phyloP scores from a whole-genome alignment of 352 stramenopile species.

The Globisporangium okanoganense region DNA sequence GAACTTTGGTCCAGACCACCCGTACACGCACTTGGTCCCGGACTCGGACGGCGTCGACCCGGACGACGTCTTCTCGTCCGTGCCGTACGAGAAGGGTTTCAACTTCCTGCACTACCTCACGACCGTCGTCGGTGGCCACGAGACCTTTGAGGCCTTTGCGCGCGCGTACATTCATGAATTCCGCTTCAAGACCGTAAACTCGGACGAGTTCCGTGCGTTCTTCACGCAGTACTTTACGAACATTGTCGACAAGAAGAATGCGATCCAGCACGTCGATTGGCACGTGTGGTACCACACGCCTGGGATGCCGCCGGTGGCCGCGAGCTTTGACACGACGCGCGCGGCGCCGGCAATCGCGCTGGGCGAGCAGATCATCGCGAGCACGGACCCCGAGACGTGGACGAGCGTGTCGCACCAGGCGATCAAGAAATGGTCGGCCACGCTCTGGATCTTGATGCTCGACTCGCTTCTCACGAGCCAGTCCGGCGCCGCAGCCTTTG shows the following conservation, averaged over 20 bases:
- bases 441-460: conserved; percentile 52
- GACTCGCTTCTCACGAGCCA: conserved; percentile 40
- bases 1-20: conserved; percentile 50
- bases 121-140: conserved; percentile 33
- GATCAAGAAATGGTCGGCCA: conserved; percentile 35
- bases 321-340: conserved; percentile 87
- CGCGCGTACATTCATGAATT: conserved; percentile 91
- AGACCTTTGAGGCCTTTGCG: conserved; percentile 82
- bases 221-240: conserved; percentile 78
- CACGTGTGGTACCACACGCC: conserved; percentile 88
- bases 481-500: background rate
- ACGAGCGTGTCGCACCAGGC: background rate
- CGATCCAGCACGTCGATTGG: conserved; percentile 88
- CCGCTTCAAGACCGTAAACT: conserved; percentile 87
- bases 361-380: conserved; percentile 34
- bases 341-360: conserved; percentile 37
- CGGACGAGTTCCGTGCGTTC: conserved; percentile 63
- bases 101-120: conserved; percentile 82
- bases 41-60: conserved; percentile 89
- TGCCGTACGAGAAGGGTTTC: conserved; percentile 96
- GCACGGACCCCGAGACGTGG: conserved; percentile 27
- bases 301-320: conserved; percentile 85
- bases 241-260: conserved; percentile 22
- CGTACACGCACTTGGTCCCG: conserved; percentile 89
- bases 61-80: conserved; percentile 93